Base-by-base conservation (phyloP, 345 rosid species). In the Sapria himalayana region DNA sequence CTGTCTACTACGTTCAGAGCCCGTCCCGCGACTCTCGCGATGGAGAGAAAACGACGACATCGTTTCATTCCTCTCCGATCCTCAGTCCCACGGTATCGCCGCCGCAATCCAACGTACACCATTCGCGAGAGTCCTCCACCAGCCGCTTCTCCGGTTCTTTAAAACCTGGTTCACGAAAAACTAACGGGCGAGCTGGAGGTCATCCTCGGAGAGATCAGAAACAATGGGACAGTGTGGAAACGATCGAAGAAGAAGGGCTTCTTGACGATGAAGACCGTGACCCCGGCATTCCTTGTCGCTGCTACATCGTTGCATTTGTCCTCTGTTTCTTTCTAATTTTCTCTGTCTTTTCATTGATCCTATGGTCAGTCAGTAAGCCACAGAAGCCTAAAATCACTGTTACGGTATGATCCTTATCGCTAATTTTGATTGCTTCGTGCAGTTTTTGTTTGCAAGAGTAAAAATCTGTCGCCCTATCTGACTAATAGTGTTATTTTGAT, bases 21-120 rank as follows among this genome's bases (percentile, higher is more conserved):
- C 98, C 95, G 0, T 82, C 97, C 0, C 63, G 97, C 2, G 97
- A 86, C 50, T 86, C 98, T 7, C 94, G 76, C 72, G 98, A 89
- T 47, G 95, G 98, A 9, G 95, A 89, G 71, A 89, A 89, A 56
- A 89, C 95, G 0, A 54, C 95, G 9, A 72, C 95, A 4, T 89
- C 98, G n/a, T 74, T 89, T 36, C 98, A 89, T 33, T 89, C 98
- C 19, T 82, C 98, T 3, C 93, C 98, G 29, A 77, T 71, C 18
- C 65, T 82, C 47, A 76, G 86, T 53, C 98, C 95, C 32, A 51
- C 63, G 66, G 93, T 82, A 0, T 89, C 95, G 25, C 98, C 98
- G 0, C 98, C 95, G 0, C 95, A 89, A 41, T 82, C 95, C 29
- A 85, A 89, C 27, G 93, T 85, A 2, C 91, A 63, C 32, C 95